phyloP scores from a whole-genome alignment of 495 filamentous ascomycete species.

The Trichoderma orchidacearum region DNA sequence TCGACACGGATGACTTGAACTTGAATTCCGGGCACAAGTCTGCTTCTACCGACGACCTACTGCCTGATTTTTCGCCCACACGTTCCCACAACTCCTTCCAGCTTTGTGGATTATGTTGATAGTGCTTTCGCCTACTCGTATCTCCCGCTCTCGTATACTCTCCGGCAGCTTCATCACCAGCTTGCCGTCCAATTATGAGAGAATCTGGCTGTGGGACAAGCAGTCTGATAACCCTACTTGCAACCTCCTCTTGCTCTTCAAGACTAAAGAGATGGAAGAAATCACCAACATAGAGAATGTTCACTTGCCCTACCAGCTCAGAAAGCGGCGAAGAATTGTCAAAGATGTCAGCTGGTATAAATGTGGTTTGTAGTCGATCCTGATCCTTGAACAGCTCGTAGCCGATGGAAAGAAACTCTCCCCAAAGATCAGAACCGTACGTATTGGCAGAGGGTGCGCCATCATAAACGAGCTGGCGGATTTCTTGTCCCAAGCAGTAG shows the following conservation, averaged over 20 bases:
- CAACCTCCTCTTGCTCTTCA: conserved; percentile 34
- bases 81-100: conserved; percentile 32
- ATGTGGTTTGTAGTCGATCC: conserved; percentile 25
- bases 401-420: conserved; percentile 37
- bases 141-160: conserved; percentile 14
- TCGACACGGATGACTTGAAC: not conserved
- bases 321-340: conserved; percentile 12
- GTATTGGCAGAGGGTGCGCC: conserved; percentile 25
- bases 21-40: conserved; percentile 9
- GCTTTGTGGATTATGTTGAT: conserved; percentile 26
- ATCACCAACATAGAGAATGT: conserved; percentile 39
- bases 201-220: conserved; percentile 20
- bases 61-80: conserved; percentile 25
- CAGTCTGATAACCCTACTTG: conserved; percentile 30
- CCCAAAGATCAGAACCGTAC: conserved; percentile 31
- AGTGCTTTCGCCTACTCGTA: conserved; percentile 11
- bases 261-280: conserved; percentile 51
- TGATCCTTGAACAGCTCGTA: conserved; percentile 37
- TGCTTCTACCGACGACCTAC: conserved; percentile 24
- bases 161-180: not conserved
- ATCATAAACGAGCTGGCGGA: conserved; percentile 28
- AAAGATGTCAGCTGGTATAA: conserved; percentile 40
- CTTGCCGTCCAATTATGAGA: conserved; percentile 29
- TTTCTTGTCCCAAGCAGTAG: conserved; percentile 36
- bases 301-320: conserved; percentile 28